A percentile compares a stretch with the other conserved stretches of the same genome.
Evolutionary conservation across 371 early-diverging fungal species (phyloP).

Genomic region (Mucor irregularis): DNA sequence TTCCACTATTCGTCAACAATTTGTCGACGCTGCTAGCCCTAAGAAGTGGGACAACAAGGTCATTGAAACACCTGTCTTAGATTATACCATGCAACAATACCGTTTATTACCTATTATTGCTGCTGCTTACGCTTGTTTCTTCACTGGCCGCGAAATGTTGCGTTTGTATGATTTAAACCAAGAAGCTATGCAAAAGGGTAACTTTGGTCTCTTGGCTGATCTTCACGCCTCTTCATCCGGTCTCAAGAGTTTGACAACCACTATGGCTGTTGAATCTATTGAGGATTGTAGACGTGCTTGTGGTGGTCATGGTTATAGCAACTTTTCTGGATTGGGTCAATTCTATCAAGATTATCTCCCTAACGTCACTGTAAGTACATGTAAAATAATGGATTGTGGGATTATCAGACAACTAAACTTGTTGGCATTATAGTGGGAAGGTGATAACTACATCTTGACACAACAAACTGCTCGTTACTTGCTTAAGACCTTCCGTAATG

Average conservation of each 20-base stretch:
- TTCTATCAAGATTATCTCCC: slow-evolving; percentile 66
- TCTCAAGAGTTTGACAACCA: slow-evolving; percentile 80
- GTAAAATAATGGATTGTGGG: background rate
- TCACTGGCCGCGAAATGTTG: slow-evolving; percentile 66
- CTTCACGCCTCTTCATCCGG: slow-evolving; percentile 85
- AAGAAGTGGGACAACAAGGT: slow-evolving; percentile 36
- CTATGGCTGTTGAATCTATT: slow-evolving; percentile 69
- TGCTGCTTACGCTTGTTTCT: slow-evolving; percentile 70
- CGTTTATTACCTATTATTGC: slow-evolving; percentile 75
- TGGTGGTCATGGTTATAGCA: slow-evolving; percentile 85
- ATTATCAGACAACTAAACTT: background rate
- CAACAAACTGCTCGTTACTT: slow-evolving; percentile 76
- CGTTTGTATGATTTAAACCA: slow-evolving; percentile 61
- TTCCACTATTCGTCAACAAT: slow-evolving; percentile 51
- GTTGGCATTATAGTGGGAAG: slow-evolving; percentile 60
- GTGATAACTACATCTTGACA: slow-evolving; percentile 76
- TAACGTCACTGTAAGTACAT: slow-evolving; percentile 52
- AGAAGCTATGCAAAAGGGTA: slow-evolving; percentile 54
- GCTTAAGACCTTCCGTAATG: slow-evolving; percentile 55
- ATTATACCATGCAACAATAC: slow-evolving; percentile 77
- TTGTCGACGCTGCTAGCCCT: slow-evolving; percentile 48
- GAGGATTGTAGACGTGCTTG: slow-evolving; percentile 74
- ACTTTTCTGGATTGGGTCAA: slow-evolving; percentile 74
- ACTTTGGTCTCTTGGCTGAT: slow-evolving; percentile 66
- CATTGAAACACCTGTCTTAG: slow-evolving; percentile 69